Base-by-base conservation (phyloP, 2,329 filamentous ascomycete species). In the Botrytis hyacinthi region DNA sequence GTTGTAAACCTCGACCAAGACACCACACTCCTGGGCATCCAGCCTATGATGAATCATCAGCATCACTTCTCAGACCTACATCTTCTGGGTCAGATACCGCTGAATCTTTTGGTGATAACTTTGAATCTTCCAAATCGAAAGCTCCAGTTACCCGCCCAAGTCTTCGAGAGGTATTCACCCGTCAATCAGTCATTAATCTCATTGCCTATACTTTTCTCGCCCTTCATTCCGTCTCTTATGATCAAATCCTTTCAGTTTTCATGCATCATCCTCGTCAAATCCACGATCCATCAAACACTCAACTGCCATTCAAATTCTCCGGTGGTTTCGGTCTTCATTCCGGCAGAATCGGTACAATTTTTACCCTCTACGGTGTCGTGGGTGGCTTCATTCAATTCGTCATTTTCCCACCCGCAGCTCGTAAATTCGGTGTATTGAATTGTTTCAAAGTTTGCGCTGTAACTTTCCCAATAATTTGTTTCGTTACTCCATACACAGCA, bases 201-300 rank as follows among this genome's bases (percentile, higher is more conserved):
- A 75, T 93, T 2, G 87, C 91, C 0, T 98, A 98, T 82, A 92
- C 92, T 1, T 86, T 96, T 68, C 86, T 98, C 29, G 92, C 94
- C 0, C 87, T 97, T 67, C 94, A 97, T 82, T 91, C 90, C 0
- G 90, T 97, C 57, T 91, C 93, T 0, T 98, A 91, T 80, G 95
- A 98, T 82, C 94, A 97, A 80, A 86, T 95, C 3, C 88, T 98
- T 1, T 93, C 94, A 4, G 93, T 98, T 0, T 97, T 97, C 81
- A 87, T 98, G 79, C 93, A 97, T 82, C 92, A 93, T 76, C 91
- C 92, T 0, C 82, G 82, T 1, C 86, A 90, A 77, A 80, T 86
- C 7, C 82, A 85, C 7, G 82, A 87, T 0, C 83, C 87, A 0
- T 84, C 89, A 18, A 89, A 89, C 78, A 88, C 86, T 0, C 83